A percentile compares a stretch with the other conserved stretches of the same genome.
Conservation (phyloP, 768 basidiomycete genomes). For the Podaxis pistillaris region DNA sequence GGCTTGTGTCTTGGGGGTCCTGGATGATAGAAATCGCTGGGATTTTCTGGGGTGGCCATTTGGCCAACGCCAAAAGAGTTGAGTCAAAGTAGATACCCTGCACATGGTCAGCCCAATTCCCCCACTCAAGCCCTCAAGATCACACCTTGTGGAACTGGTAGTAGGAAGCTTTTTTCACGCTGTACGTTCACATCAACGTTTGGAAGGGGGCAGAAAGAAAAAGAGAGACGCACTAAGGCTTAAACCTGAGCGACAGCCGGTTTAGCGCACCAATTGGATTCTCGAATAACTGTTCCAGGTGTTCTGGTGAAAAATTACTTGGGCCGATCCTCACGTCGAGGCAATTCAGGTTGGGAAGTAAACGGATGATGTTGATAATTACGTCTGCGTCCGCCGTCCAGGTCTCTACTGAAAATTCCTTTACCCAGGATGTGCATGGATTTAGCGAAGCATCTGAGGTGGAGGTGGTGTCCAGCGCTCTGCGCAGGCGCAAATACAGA, state of each 20-base stretch:
- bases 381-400: conserved; percentile 79
- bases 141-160: conserved; percentile 76
- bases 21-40: conserved; percentile 61
- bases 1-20: conserved; percentile 50
- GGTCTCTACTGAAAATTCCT: conserved; percentile 49
- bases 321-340: conserved; percentile 74
- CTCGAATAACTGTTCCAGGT: conserved; percentile 64
- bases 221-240: conserved; percentile 69
- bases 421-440: conserved; percentile 38
- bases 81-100: conserved; percentile 87
- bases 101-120: conserved; percentile 1
- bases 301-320: conserved; percentile 74
- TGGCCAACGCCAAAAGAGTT: conserved; percentile 56
- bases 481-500: conserved; percentile 56
- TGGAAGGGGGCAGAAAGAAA: background rate
- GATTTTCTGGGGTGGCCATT: conserved; percentile 52
- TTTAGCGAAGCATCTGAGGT: conserved; percentile 14
- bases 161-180: conserved; percentile 74
- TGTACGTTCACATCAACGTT: conserved; percentile 22
- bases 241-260: conserved; percentile 67
- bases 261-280: conserved; percentile 45
- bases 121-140: background rate
- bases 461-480: conserved; percentile 11
- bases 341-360: conserved; percentile 49
- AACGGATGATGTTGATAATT: conserved; percentile 61